Base-by-base conservation (phyloP, 176 grass and related monocot species). In the Phoenix roebelenii region DNA sequence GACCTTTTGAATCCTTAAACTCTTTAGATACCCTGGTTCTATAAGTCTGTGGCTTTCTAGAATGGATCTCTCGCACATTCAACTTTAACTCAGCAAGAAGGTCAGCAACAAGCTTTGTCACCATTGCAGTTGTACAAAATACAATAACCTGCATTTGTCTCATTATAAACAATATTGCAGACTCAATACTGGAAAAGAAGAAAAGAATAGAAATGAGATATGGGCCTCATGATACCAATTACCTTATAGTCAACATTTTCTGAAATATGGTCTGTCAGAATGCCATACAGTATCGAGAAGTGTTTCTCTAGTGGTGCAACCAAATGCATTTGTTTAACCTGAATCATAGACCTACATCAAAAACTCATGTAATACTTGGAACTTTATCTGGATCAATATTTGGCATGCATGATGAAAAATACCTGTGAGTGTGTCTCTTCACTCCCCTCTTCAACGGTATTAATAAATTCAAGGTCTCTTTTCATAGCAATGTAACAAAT, bases 21-120 rank as follows among this genome's bases (percentile, higher is more conserved):
- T 97, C 92, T 79, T 97, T 89, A 5, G 92, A 90, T 65, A 97
- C 85, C 72, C 78, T 97, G 51, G 78, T 97, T 97, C 92, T 84
- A 75, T 87, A 97, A 72, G 55, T 87, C 72, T 91, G 92, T 30
- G 92, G 65, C 57, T 97, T 97, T 83, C 92, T 87, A 14, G 92
- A 97, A 50, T 97, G 92, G 12, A 97, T 97, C 72, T 97, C 87
- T 26, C 92, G 78, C 70, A 91, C 81, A 72, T 91, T 97, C 56
- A 97, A 77, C 67, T 80, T 87, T 64, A 97, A 68, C 70, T 97
- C 87, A 77, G 80, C 63, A 51, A 97, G 71, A 61, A 90, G 76
- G 4, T 90, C 81, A 59, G 92, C 77, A 59, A 97, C 78, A 63
- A 97, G 92, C 55, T 77, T 85, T 60, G 92, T 97, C 68, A 88